Evolutionary conservation across 768 basidiomycete genomes (phyloP).

Genomic region (Suillus occidentalis): DNA sequence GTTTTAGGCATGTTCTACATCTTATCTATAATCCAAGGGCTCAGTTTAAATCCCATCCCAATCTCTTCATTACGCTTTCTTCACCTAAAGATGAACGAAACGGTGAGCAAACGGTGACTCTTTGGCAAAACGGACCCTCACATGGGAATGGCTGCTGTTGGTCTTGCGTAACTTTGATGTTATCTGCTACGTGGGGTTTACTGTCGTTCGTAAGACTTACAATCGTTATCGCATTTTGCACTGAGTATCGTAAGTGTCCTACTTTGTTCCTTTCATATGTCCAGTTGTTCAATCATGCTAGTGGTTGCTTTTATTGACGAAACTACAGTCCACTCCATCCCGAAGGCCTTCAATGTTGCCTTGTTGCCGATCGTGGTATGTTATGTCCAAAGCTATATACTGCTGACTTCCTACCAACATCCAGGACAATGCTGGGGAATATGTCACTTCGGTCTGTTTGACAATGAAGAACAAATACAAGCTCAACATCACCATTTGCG

Average conservation of each 20-base stretch:
- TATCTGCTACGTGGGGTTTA: not conserved
- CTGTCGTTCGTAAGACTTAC: slow-evolving; percentile 56
- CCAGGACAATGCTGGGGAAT: slow-evolving; percentile 83
- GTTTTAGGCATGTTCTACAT: slow-evolving; percentile 58
- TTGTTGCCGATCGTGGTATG: slow-evolving; percentile 83
- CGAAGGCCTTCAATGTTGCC: slow-evolving; percentile 83
- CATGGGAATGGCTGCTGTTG: slow-evolving; percentile 76
- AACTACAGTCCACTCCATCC: slow-evolving; percentile 75
- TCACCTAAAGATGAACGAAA: slow-evolving; percentile 31
- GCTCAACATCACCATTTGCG: slow-evolving; percentile 76
- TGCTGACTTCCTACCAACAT: not conserved
- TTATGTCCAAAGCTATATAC: slow-evolving; percentile 11
- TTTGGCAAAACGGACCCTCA: slow-evolving; percentile 29
- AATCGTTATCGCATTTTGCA: slow-evolving; percentile 82
- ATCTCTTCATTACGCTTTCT: slow-evolving; percentile 36
- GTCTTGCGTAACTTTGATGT: slow-evolving; percentile 39
- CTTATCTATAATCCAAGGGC: slow-evolving; percentile 1
- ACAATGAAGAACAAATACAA: slow-evolving; percentile 76
- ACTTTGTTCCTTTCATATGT: not conserved
- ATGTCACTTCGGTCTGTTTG: slow-evolving; percentile 87
- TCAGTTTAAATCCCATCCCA: slow-evolving; percentile 70
- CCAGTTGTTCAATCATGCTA: slow-evolving; percentile 24
- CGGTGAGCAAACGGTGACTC: no score
- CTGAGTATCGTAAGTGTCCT: slow-evolving; percentile 69
- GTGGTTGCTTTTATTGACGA: slow-evolving; percentile 94